Evolutionary conservation across 116 monocot species (phyloP).

Genomic region (Phalaenopsis hybrid): DNA sequence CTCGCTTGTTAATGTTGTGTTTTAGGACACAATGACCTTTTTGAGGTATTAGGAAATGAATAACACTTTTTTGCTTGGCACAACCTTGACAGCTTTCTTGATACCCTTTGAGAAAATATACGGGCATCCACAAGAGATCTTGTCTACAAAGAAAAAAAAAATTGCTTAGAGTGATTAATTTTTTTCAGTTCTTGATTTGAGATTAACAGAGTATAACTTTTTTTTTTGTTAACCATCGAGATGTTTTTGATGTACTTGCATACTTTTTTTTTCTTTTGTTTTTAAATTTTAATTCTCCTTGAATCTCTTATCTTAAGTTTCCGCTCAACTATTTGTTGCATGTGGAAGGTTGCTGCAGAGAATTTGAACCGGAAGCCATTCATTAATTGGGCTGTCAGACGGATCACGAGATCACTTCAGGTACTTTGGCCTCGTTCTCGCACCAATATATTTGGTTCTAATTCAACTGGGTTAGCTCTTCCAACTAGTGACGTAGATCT

Average conservation of each 20-base stretch:
- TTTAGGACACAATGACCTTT: neutral
- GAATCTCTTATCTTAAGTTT: neutral
- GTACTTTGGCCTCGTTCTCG: conserved; percentile 98
- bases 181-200: neutral
- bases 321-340: conserved; percentile 22
- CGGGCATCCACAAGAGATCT: neutral
- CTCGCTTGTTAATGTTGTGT: neutral
- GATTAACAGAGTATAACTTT: neutral
- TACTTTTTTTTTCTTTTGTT: neutral
- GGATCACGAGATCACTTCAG: conserved; percentile 82
- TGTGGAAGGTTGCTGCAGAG: conserved; percentile 75
- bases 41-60: neutral
- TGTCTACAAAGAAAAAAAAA: neutral
- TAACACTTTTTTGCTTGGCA: neutral
- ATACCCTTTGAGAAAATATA: neutral
- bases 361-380: conserved; percentile 78
- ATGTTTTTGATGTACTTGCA: neutral
- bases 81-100: neutral
- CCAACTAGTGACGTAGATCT: conserved; percentile 99
- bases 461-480: conserved; percentile 93
- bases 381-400: conserved; percentile 90
- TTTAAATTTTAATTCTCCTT: neutral
- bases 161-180: neutral
- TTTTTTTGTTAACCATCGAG: neutral
- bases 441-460: conserved; percentile 90